Base-by-base conservation (phyloP, 1,139 yeast species). In the Candida sanyaensis region DNA sequence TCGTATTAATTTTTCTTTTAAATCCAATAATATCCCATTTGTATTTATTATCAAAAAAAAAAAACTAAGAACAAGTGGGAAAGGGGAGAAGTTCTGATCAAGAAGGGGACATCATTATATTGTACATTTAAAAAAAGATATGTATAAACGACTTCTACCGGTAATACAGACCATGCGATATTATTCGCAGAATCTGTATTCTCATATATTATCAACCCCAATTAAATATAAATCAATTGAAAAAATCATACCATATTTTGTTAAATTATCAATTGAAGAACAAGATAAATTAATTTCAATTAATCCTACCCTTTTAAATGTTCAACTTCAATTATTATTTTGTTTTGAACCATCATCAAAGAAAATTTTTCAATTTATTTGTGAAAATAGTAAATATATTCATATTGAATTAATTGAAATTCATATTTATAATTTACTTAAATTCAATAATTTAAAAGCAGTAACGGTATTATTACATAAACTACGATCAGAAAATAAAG, bases 391-490 rank as follows among this genome's bases (percentile, higher is more conserved):
- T 27, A 5, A 36, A 30, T 23, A 34, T n/a, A 37, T 53, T 23
- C 41, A 41, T 24, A 17, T 41, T 24, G 55, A 55, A 12, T 47
- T 63, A 27, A 34, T 65, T 3, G 69, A 69, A 46, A 52, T 56
- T 4, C 62, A 54, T 41, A 31, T 65, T 8, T 60, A 48, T 46
- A 60, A 62, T 40, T 51, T 65, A 10, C 34, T 68, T 3, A 41
- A 38, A 26, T 42, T 39, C 1, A 55, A 54, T 10, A 58, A 63
- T 38, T 27, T 65, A 6, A 49, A 51, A 7, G 62, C 64, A 2
- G 60, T 61, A 5, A 61, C 69, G 0, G 54, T 65, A 2, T 48
- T 69, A 12, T 51, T 69, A 6, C 73, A 67, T 47, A 47, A 59
- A 17, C 45, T 63, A n/a, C 44, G 56, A 26, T 45, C 53, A 5